phyloP scores from a whole-genome alignment of 306 rosid genomes.

The Trifolium pratense region DNA sequence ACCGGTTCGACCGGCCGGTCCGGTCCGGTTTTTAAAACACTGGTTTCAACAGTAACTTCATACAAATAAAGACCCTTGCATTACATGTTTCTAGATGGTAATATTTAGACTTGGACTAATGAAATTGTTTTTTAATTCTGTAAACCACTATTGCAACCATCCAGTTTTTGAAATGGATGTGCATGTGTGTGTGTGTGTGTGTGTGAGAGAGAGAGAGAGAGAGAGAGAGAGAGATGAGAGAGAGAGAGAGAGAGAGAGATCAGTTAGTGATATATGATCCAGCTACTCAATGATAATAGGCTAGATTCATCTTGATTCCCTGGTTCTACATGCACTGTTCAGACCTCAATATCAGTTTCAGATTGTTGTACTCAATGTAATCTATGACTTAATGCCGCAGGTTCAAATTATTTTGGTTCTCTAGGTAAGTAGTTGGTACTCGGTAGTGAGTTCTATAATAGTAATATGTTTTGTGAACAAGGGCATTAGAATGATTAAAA shows the following conservation, averaged over 20 bases:
- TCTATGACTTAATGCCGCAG: neutral
- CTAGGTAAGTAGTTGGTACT: neutral
- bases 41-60: neutral
- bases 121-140: neutral
- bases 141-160: neutral
- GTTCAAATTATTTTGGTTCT: neutral
- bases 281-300: too few species aligned
- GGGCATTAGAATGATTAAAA: neutral
- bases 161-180: neutral
- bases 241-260: neutral
- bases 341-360: neutral
- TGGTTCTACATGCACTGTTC: neutral
- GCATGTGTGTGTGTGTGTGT: neutral
- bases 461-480: too few species aligned
- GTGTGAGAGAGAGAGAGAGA: neutral
- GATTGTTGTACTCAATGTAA: neutral
- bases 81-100: neutral
- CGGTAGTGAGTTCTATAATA: neutral
- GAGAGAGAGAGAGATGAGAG: too few species aligned
- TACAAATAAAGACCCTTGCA: neutral
- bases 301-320: neutral
- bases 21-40: too few species aligned
- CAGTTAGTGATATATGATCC: neutral
- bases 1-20: too few species aligned
- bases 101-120: neutral